Evolutionary conservation across 2,329 filamentous ascomycete genomes (phyloP), one percentile per base, ranked within the genome.

Genomic region (Monosporascus sp.): DNA sequence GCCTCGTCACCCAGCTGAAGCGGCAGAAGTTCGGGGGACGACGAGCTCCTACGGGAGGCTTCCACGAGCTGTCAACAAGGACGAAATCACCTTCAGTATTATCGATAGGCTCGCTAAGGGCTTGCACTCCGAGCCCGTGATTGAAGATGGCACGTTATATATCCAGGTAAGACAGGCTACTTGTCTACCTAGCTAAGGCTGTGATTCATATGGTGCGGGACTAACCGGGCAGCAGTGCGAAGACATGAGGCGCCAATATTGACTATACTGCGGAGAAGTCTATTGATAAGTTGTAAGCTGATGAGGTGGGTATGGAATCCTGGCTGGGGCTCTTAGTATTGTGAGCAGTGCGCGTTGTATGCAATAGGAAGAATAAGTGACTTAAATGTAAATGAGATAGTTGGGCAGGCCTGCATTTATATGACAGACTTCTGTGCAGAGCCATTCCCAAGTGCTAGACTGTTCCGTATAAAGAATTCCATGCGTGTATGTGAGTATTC

Each of bases 91-190:
- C 20, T 72, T 81, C 58, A 71, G 77, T 27, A 60, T 81, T 38
- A 76, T 79, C 3, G 76, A 78, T 48, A 68, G 72, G 59, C 68
- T 77, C 41, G 59, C 65, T 58, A 69, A 72, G 52, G 63, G 58
- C 6, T 66, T 63, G 14, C 80, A 79, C 54, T 70, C 73, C 57
- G 78, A 82, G 69, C 62, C 65, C 19, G 66, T 75, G 2, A 53
- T 81, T 31, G 77, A 81, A 60, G 73, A 75, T 40, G 78, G 77
- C 1, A 65, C 73, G 31, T 63, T 81, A 22, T 78, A 77, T 53
- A 61, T 83, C n/a, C 77, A 80, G 72, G 73, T 75, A 67, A 60
- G 64, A 6, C 26, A 3, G 20, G 20, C 6, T 3, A 45, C 24
- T 49, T 2, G 5, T 20, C 27, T 24, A 8, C 37, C n/a, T 49